These are phyloP conservation scores for Trematosphaeria pertusa DNA, from an alignment of 2,329 filamentous ascomycete species.

Conservation along the genomic window DNA sequence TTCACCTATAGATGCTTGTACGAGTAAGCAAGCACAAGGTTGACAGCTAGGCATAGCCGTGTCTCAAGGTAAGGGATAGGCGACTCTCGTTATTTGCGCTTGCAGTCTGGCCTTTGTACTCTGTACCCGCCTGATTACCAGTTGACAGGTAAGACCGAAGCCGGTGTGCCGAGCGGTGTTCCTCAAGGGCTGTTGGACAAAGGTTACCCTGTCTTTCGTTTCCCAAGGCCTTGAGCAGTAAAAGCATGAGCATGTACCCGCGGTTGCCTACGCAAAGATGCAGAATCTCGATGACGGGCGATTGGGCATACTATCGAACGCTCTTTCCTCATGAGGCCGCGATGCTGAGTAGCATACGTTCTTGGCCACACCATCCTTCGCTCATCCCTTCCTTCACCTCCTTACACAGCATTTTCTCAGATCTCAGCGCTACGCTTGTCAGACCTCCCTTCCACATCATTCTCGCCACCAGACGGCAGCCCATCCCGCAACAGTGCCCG, in stretches of 20 bases:
- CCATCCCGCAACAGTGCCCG: too few relatives aligned
- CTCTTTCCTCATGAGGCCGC: neutral
- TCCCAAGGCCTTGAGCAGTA: slow-evolving; percentile 1
- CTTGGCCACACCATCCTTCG: slow-evolving; percentile 4
- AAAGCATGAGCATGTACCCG: slow-evolving; percentile 4
- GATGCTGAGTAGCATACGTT: neutral
- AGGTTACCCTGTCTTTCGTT: neutral
- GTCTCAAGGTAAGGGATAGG: neutral
- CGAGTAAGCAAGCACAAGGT: neutral
- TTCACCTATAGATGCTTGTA: neutral
- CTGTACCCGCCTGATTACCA: neutral
- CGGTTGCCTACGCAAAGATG: slow-evolving; percentile 9
- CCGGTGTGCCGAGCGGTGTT: neutral
- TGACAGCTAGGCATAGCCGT: slow-evolving; percentile 1
- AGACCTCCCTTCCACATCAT: neutral
- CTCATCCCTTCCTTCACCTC: slow-evolving; percentile 9
- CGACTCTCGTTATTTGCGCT: neutral
- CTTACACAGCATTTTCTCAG: neutral
- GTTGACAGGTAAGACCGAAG: neutral
- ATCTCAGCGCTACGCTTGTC: neutral
- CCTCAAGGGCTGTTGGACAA: neutral
- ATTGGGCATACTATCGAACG: neutral
- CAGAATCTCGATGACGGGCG: slow-evolving; percentile 14
- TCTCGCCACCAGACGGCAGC: neutral
- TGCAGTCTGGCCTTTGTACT: neutral